phyloP scores from a whole-genome alignment of 192 early-diverging fungal genomes.

The Blastocladiella britannica region DNA sequence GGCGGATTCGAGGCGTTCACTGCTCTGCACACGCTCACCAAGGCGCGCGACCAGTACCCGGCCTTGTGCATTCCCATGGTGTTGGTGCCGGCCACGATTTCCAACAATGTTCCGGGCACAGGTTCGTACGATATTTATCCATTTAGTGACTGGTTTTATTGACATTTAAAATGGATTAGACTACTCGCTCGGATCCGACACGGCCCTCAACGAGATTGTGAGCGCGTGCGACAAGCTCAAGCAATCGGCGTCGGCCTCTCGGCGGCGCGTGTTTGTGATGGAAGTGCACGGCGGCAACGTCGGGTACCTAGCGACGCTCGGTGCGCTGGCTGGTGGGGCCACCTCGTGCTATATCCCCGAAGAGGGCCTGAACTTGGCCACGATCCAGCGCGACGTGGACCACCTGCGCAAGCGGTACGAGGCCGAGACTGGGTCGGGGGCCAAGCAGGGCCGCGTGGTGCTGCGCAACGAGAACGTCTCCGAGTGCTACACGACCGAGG shows the following conservation, averaged over 20 bases:
- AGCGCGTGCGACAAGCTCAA: conserved; percentile 75
- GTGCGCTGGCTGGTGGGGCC: conserved; percentile 68
- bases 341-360: conserved; percentile 88
- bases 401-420: conserved; percentile 59
- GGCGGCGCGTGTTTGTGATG: conserved; percentile 85
- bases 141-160: too few relatives aligned
- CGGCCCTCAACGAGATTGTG: conserved; percentile 84
- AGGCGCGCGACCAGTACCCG: conserved; percentile 57
- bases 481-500: conserved; percentile 72
- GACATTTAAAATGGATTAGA: too few relatives aligned
- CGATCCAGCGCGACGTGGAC: conserved; percentile 63
- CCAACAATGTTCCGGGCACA: conserved; percentile 94
- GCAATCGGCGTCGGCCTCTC: conserved; percentile 70
- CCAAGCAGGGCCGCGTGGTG: conserved; percentile 68
- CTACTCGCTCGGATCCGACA: conserved; percentile 83
- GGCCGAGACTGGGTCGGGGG: conserved; percentile 45
- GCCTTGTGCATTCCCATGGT: conserved; percentile 86
- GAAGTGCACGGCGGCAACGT: conserved; percentile 92
- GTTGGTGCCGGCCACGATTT: conserved; percentile 81
- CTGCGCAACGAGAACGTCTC: conserved; percentile 56
- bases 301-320: conserved; percentile 76
- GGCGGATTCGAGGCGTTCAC: conserved; percentile 93
- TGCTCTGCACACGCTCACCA: conserved; percentile 45
- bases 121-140: too few relatives aligned
- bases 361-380: conserved; percentile 54